phyloP scores from a whole-genome alignment of 2,329 filamentous ascomycete genomes.

The Microsporum audouinii region DNA sequence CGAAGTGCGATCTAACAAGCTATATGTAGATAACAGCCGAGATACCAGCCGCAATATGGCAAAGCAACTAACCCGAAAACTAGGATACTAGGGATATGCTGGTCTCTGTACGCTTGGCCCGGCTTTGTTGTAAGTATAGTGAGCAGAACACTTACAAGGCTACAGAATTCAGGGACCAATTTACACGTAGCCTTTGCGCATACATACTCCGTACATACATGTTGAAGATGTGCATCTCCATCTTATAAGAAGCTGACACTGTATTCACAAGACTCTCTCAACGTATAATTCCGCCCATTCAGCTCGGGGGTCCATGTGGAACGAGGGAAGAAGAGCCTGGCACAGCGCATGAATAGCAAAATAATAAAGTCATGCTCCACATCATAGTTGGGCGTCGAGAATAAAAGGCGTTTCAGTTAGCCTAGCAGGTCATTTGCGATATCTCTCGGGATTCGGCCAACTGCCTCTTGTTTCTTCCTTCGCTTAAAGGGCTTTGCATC shows the following conservation, averaged over 20 bases:
- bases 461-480: not conserved
- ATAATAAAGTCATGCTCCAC: not conserved
- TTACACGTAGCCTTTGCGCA: not conserved
- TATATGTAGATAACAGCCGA: not conserved
- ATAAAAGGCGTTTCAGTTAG: constrained; percentile 1
- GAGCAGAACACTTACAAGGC: not conserved
- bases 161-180: not conserved
- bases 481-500: not conserved
- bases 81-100: not conserved
- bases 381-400: not conserved
- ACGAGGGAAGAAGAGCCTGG: not conserved
- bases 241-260: not conserved
- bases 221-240: not conserved
- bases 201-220: not conserved
- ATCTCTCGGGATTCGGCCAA: not conserved
- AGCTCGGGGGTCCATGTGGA: not conserved
- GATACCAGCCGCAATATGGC: not conserved
- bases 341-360: not conserved
- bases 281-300: not conserved
- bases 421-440: not conserved
- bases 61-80: not conserved
- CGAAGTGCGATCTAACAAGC: not conserved
- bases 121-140: not conserved
- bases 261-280: not conserved
- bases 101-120: not conserved